Conservation (phyloP, 306 rosid species). For the Cercis canadensis region DNA sequence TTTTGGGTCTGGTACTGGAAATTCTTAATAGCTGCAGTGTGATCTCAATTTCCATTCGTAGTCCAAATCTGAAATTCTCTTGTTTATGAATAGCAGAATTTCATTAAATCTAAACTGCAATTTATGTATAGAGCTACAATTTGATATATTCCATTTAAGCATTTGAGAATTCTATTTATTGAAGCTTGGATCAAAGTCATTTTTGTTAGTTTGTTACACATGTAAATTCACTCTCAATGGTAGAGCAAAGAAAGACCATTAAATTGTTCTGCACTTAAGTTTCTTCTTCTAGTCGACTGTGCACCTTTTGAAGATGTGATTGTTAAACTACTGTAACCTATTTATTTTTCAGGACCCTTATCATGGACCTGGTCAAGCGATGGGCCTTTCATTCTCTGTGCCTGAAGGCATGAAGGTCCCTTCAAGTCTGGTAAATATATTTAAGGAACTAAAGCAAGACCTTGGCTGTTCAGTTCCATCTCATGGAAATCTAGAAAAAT, state of each 20-base stretch:
- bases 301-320: conserved; percentile 10
- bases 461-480: conserved; percentile 85
- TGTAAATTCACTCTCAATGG: neutral
- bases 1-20: neutral
- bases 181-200: neutral
- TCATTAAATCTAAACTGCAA: neutral
- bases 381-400: conserved; percentile 98
- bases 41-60: neutral
- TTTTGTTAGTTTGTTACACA: neutral
- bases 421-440: conserved; percentile 83
- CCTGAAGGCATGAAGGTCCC: conserved; percentile 90
- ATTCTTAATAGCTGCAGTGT: neutral
- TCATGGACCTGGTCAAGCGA: conserved; percentile 98
- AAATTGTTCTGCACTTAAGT: neutral
- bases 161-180: neutral
- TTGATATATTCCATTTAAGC: neutral
- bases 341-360: conserved; percentile 73
- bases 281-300: neutral
- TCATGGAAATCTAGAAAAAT: conserved; percentile 84
- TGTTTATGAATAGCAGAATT: neutral
- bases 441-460: conserved; percentile 84
- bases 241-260: neutral
- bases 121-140: neutral
- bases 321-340: neutral
- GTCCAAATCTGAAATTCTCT: neutral